phyloP scores from a whole-genome alignment of 371 early-diverging fungal genomes.

The Mortierella sp. region DNA sequence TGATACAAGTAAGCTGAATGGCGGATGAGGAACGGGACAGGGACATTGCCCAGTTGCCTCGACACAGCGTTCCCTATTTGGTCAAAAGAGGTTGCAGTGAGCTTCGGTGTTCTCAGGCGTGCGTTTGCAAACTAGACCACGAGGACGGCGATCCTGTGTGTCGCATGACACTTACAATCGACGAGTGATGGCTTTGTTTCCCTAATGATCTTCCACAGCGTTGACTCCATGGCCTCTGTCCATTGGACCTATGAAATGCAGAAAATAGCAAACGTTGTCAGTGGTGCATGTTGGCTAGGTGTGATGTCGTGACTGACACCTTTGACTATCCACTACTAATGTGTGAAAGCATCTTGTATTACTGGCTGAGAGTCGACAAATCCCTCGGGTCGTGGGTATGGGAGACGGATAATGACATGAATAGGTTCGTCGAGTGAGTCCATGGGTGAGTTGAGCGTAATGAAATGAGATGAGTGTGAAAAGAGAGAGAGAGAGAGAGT shows the following conservation, averaged over 20 bases:
- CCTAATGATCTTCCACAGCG: conserved; percentile 72
- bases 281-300: background rate
- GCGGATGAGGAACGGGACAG: conserved; percentile 69
- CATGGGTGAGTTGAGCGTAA: conserved; percentile 11
- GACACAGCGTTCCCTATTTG: conserved; percentile 71
- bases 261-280: background rate
- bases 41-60: conserved; percentile 68
- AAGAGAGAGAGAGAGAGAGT: background rate
- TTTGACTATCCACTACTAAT: background rate
- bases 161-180: conserved; percentile 63
- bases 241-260: conserved; percentile 65
- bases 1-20: conserved; percentile 75
- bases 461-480: background rate
- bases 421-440: conserved; percentile 51
- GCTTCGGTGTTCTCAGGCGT: background rate
- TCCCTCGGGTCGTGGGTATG: conserved; percentile 68
- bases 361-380: conserved; percentile 72
- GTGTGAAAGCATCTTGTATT: conserved; percentile 17
- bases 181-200: conserved; percentile 65
- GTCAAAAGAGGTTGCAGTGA: background rate
- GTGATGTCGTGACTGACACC: background rate
- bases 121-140: background rate
- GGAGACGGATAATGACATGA: conserved; percentile 73
- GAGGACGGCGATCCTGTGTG: background rate
- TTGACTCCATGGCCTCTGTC: conserved; percentile 78